Percentiles rank a stretch among this genome's conserved stretches.
Evolutionary conservation across 176 grass and related monocot species (phyloP).

Genomic region (Juncus inflexus): DNA sequence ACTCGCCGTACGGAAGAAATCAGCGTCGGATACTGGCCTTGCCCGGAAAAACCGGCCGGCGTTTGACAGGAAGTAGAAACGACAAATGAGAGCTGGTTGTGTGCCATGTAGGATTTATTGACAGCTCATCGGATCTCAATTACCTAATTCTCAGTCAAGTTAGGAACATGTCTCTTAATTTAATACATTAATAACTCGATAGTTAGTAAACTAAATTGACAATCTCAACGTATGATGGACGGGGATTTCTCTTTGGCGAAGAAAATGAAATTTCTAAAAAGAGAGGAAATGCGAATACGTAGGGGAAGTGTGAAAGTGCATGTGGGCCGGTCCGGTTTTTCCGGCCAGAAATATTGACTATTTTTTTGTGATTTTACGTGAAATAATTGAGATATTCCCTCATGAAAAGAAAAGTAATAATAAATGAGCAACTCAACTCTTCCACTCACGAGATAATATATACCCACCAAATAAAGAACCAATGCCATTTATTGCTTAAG

Average conservation of each 20-base stretch:
- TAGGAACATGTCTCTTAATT: background rate
- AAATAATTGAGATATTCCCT: no score
- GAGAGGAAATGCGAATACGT: slow-evolving; percentile 14
- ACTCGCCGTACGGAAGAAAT: slow-evolving; percentile 15
- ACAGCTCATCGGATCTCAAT: slow-evolving; percentile 11
- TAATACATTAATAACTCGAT: background rate
- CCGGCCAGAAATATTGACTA: slow-evolving; percentile 7
- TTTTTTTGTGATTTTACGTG: background rate
- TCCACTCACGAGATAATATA: slow-evolving; percentile 1
- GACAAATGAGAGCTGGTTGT: background rate
- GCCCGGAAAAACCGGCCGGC: slow-evolving; percentile 18
- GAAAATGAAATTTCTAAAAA: slow-evolving; percentile 23
- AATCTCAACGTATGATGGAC: no score
- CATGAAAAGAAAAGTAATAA: slow-evolving; percentile 6
- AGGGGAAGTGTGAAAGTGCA: slow-evolving; percentile 22
- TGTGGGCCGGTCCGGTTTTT: slow-evolving; percentile 26
- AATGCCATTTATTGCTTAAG: background rate
- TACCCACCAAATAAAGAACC: slow-evolving; percentile 16
- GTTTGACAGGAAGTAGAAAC: slow-evolving; percentile 14
- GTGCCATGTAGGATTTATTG: slow-evolving; percentile 6
- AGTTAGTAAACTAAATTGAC: background rate
- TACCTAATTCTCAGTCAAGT: background rate
- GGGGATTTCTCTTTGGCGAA: slow-evolving; percentile 5
- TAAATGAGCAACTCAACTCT: background rate
- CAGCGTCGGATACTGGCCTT: background rate